Conservation (phyloP, 371 early-diverging fungal genomes). For the Mortierella sp. region DNA sequence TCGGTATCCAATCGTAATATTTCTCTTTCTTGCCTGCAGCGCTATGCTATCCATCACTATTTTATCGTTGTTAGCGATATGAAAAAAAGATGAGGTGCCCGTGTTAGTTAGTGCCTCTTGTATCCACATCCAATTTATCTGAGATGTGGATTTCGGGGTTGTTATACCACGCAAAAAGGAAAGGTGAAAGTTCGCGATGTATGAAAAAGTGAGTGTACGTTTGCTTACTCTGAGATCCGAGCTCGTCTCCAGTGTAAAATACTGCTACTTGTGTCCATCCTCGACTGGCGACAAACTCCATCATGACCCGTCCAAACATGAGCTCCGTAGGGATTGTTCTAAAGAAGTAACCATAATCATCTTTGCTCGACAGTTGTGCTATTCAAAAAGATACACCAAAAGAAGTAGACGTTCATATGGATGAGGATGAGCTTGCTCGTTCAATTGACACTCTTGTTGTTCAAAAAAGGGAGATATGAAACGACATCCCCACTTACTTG, state of each 20-base stretch:
- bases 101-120: not conserved
- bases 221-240: constrained; percentile 67
- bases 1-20: constrained; percentile 62
- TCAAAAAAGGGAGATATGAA: not conserved
- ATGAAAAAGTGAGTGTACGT: not conserved
- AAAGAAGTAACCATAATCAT: constrained; percentile 71
- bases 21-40: constrained; percentile 61
- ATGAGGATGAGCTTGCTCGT: not conserved
- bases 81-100: not conserved
- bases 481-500: constrained; percentile 57
- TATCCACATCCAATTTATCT: not conserved
- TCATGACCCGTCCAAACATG: constrained; percentile 67
- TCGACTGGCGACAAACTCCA: constrained; percentile 67
- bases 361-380: constrained; percentile 72
- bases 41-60: constrained; percentile 67
- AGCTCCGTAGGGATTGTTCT: constrained; percentile 72
- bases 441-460: too few relatives aligned
- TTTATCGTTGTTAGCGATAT: not conserved
- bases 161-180: not conserved
- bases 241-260: constrained; percentile 66
- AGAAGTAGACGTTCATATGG: not conserved
- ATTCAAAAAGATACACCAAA: not conserved
- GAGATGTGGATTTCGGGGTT: not conserved
- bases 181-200: not conserved
- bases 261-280: constrained; percentile 69